phyloP scores from a whole-genome alignment of 1,139 yeast species.

The Scheffersomyces cryptocercus region DNA sequence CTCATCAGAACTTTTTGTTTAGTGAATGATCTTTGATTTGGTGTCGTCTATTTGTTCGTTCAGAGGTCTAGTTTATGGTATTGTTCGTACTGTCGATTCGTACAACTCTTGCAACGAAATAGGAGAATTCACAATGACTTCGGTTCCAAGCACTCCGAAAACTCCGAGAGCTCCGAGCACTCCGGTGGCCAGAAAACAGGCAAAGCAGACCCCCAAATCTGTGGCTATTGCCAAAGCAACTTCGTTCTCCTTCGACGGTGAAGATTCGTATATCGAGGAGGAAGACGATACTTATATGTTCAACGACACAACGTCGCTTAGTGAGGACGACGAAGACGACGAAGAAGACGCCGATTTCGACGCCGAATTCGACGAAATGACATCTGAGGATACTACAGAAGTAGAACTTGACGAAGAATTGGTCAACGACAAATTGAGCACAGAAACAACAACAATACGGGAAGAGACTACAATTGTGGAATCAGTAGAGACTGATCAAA shows the following conservation, averaged over 20 bases:
- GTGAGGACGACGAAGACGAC: constrained; percentile 19
- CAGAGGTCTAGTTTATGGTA: too few species aligned
- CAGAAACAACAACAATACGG: background rate
- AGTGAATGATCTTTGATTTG: too few species aligned
- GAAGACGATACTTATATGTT: constrained; percentile 38
- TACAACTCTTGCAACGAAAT: too few species aligned
- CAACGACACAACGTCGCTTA: constrained; percentile 21
- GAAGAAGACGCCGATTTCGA: constrained; percentile 5
- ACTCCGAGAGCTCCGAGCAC: constrained; percentile 1
- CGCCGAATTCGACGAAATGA: constrained; percentile 6
- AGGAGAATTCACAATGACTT: constrained; percentile 8
- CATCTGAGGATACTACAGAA: constrained; percentile 12
- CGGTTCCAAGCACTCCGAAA: constrained; percentile 16
- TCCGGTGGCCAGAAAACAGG: constrained; percentile 9
- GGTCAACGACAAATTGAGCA: constrained; percentile 28
- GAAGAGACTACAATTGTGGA: background rate
- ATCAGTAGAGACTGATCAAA: too few species aligned
- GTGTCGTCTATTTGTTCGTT: too few species aligned
- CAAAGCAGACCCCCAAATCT: constrained; percentile 12
- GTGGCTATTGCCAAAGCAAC: constrained; percentile 15
- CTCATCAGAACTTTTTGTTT: too few species aligned
- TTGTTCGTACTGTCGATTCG: too few species aligned
- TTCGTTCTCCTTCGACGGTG: constrained; percentile 26
- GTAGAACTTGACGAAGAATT: constrained; percentile 7
- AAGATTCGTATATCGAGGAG: constrained; percentile 39